Conservation (phyloP, 2,329 filamentous ascomycete species). For the Diaporthe humulicola region DNA sequence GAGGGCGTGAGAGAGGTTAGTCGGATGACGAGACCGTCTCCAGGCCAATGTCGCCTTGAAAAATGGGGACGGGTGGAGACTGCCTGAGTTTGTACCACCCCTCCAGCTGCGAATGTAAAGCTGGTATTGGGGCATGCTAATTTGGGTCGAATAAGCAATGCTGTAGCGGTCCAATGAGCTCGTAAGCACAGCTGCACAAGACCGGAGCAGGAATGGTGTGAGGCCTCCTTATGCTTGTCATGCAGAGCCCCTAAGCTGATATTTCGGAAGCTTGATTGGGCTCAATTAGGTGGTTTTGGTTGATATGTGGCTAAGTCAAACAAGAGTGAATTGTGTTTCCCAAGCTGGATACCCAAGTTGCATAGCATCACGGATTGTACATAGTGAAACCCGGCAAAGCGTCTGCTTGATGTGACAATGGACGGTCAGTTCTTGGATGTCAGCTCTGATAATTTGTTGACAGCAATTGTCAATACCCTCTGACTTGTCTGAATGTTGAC, state of each 20-base stretch:
- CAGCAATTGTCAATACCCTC: not conserved
- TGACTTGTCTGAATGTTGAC: not conserved
- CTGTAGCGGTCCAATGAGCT: not conserved
- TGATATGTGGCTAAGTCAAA: not conserved
- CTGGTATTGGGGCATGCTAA: not conserved
- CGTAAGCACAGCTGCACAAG: not conserved
- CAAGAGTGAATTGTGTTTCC: not conserved
- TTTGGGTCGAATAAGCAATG: not conserved
- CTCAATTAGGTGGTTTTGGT: not conserved
- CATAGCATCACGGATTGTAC: not conserved
- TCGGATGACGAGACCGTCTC: not conserved
- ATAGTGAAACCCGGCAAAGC: not conserved
- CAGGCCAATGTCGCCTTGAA: not conserved
- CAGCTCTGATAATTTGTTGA: not conserved
- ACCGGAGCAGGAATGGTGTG: not conserved
- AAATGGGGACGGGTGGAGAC: not conserved
- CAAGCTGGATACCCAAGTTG: not conserved
- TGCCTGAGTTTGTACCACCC: not conserved
- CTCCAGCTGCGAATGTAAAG: not conserved
- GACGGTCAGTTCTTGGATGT: not conserved
- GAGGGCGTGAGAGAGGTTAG: not conserved
- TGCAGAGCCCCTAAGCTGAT: not conserved
- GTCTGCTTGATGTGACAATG: not conserved
- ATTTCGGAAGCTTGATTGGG: not conserved
- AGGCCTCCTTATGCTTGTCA: not conserved